Base-by-base conservation (phyloP, 2,329 filamentous ascomycete species). In the Arthrobotrys megalospora region DNA sequence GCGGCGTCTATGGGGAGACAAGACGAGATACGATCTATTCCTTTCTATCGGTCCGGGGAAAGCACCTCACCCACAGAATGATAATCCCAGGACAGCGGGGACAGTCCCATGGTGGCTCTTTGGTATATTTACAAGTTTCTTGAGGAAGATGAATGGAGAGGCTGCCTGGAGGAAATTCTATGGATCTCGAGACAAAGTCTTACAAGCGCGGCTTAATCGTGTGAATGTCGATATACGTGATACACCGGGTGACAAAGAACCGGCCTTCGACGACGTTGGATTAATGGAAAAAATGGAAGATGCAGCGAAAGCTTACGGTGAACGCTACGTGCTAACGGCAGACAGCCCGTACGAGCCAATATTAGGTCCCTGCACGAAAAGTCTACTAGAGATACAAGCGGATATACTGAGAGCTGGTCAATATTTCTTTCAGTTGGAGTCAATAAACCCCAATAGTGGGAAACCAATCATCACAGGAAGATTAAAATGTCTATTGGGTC, bases 31-130 rank as follows among this genome's bases (percentile, higher is more conserved):
- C 3, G 32, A 34, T 28, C 10, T 41, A 3, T 6, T 70, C 11
- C 38, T 70, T 16, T 70, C 66, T 8, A 43, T 70, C n/a, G 66
- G 66, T 2, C 36, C 66, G 6, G 66, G 66, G 6, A 7, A n/a
- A 6, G 4, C 66, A 16, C 3, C 1, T 12, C 2, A 16, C 6
- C 53, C 41, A 3, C 66, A 70, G 12, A 5, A 28, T 28, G 24
- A 28, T 28, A 28, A 28, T 28, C 24, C 5, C 5, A 28, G 2
- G 24, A 28, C 24, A 28, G 24, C 24, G 24, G 5, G 24, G 24
- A 28, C 24, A 28, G 24, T 28, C 24, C 24, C 24, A 28, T 5
- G 5, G 24, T 28, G 24, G 24, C 24, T 28, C 24, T 28, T 28
- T 28, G 38, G 21, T 14, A 21, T 34, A 11, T 47, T 47, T 7